Conservation (phyloP, 192 early-diverging fungal species). For the Gorgonomyces haynaldii region DNA sequence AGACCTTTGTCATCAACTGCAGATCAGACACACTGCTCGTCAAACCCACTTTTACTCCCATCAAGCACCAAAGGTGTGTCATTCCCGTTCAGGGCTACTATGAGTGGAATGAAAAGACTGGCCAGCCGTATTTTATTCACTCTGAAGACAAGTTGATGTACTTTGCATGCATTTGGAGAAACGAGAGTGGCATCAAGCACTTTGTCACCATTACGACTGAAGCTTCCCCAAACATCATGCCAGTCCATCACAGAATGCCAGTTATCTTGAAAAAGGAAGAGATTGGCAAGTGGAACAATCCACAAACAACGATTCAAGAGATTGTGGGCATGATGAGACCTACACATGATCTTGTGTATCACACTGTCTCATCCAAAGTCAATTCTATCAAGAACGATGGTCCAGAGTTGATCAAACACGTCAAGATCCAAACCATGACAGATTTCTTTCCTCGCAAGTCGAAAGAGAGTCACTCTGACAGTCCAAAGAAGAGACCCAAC, state of each 20-base stretch:
- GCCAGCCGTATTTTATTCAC: constrained; percentile 20
- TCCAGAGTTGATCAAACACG: too few relatives aligned
- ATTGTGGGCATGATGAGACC: constrained; percentile 23
- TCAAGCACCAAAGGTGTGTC: constrained; percentile 34
- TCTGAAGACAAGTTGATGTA: constrained; percentile 14
- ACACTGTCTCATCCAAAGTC: too few relatives aligned
- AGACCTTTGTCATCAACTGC: too few relatives aligned
- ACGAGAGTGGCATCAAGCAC: constrained; percentile 36
- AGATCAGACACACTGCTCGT: too few relatives aligned
- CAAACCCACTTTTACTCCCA: too few relatives aligned
- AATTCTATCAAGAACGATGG: too few relatives aligned
- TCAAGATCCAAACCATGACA: too few relatives aligned
- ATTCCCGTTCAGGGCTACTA: constrained; percentile 32
- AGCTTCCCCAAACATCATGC: constrained; percentile 19
- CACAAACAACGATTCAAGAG: constrained; percentile 10
- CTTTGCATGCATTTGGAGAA: constrained; percentile 39
- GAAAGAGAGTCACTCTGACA: too few relatives aligned
- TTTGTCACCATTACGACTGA: constrained; percentile 38
- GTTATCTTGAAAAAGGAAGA: constrained; percentile 21
- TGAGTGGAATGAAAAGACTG: constrained; percentile 24
- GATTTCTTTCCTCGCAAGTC: too few relatives aligned
- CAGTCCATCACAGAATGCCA: constrained; percentile 45
- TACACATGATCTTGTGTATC: too few relatives aligned
- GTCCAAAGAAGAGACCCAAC: too few relatives aligned
- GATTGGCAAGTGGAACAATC: constrained; percentile 29